A percentile compares a stretch with the other conserved stretches of the same genome.
These are phyloP conservation scores for Thelephora ganbajun DNA, from an alignment of 768 basidiomycete genomes.

Conservation along the genomic window DNA sequence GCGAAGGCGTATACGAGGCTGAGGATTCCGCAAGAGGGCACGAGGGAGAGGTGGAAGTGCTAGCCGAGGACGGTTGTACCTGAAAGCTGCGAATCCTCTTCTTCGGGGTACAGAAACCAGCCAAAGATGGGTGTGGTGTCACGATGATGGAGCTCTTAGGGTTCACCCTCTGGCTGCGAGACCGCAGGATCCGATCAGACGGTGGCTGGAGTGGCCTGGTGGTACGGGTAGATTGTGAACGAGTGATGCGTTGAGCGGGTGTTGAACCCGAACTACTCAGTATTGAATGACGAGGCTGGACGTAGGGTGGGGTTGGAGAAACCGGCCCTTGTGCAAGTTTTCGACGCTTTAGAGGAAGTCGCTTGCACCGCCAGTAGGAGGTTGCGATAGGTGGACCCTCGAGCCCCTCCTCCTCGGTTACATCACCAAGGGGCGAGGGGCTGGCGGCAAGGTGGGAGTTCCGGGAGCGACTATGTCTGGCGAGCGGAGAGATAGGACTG, in stretches of 20 bases:
- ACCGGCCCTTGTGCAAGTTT: neutral
- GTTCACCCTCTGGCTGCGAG: too few relatives aligned
- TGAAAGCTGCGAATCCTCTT: too few relatives aligned
- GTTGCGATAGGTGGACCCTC: neutral
- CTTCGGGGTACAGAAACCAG: too few relatives aligned
- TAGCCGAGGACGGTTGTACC: too few relatives aligned
- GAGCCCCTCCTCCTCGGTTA: neutral
- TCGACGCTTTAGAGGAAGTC: constrained; percentile 7
- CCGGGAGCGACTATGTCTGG: constrained; percentile 1
- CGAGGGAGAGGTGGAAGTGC: too few relatives aligned
- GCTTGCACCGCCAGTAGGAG: constrained; percentile 9
- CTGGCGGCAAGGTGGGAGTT: constrained; percentile 1
- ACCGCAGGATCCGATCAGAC: too few relatives aligned
- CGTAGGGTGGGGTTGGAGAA: constrained; percentile 2
- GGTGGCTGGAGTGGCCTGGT: neutral
- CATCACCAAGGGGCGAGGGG: neutral
- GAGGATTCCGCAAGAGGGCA: too few relatives aligned
- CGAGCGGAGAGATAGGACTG: constrained; percentile 11
- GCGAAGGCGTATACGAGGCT: too few relatives aligned
- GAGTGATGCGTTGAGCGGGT: constrained; percentile 8
- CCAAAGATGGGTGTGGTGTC: too few relatives aligned
- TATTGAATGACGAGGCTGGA: neutral
- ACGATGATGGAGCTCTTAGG: too few relatives aligned
- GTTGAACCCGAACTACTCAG: neutral
- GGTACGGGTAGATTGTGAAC: constrained; percentile 11